Conservation (phyloP, 1,284 basidiomycete genomes). For the Marasmius fiardii region DNA sequence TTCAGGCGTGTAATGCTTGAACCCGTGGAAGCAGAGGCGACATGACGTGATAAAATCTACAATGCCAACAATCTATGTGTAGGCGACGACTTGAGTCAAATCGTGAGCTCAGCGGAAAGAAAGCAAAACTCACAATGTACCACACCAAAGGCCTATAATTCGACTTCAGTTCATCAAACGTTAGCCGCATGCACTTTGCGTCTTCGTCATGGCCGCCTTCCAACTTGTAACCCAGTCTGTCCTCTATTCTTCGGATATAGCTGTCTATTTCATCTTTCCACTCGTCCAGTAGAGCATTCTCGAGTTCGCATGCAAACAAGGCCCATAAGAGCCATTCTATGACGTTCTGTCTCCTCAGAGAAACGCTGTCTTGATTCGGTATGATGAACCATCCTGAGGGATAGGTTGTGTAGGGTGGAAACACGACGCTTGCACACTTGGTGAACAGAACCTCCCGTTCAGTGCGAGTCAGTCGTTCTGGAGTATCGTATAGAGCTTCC, state of each 20-base stretch:
- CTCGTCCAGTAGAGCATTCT: constrained; percentile 22
- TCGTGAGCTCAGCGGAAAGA: too few relatives aligned
- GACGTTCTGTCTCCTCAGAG: constrained; percentile 44
- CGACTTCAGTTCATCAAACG: constrained; percentile 51
- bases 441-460: constrained; percentile 47
- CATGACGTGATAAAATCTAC: constrained; percentile 46
- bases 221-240: constrained; percentile 34
- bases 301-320: constrained; percentile 41
- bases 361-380: constrained; percentile 5
- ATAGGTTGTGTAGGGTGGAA: constrained; percentile 23
- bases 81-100: too few relatives aligned
- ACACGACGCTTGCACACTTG: constrained; percentile 15
- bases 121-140: constrained; percentile 51
- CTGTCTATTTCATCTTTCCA: constrained; percentile 48
- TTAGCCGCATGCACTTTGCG: constrained; percentile 46
- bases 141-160: constrained; percentile 57
- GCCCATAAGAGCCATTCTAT: constrained; percentile 67
- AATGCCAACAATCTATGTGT: constrained; percentile 50
- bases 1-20: constrained; percentile 47
- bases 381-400: constrained; percentile 55
- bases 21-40: constrained; percentile 39
- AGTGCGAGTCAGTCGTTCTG: constrained; percentile 32
- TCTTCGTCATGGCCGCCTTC: constrained; percentile 32
- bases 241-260: constrained; percentile 39
- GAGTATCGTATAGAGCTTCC: constrained; percentile 40